phyloP scores from a whole-genome alignment of 768 basidiomycete species.

The Pleurotus salmoneostramineus region DNA sequence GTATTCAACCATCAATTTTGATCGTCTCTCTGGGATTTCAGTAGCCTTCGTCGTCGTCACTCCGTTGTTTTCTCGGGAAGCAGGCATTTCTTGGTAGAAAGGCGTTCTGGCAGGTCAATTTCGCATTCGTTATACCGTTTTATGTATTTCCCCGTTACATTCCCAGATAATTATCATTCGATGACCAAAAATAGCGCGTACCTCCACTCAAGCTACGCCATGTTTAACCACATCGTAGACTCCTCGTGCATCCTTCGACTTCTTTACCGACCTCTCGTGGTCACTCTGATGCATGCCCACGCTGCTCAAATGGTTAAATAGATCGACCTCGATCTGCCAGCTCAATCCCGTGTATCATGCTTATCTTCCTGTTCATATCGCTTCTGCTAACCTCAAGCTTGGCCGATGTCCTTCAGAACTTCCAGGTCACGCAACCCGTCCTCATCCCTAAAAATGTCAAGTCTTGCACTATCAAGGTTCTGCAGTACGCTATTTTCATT shows the following conservation, averaged over 20 bases:
- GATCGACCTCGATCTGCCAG: neutral
- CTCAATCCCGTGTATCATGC: neutral
- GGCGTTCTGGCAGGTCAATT: too few species aligned
- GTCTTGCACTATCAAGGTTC: constrained; percentile 60
- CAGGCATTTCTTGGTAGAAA: too few species aligned
- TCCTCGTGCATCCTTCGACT: neutral
- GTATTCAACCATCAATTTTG: constrained; percentile 69
- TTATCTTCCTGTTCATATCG: neutral
- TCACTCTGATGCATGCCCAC: neutral
- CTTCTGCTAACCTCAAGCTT: neutral
- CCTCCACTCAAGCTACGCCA: too few species aligned
- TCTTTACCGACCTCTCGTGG: neutral
- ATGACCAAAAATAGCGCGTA: too few species aligned
- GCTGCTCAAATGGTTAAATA: neutral
- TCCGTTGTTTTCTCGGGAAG: too few species aligned
- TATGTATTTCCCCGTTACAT: too few species aligned
- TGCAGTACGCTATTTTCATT: constrained; percentile 42
- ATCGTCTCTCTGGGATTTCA: neutral
- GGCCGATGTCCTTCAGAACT: constrained; percentile 50
- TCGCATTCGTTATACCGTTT: too few species aligned
- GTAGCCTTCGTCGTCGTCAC: neutral
- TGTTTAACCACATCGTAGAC: too few species aligned
- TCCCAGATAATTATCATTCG: too few species aligned
- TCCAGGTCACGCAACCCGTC: constrained; percentile 74
- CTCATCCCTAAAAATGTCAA: constrained; percentile 57